These are phyloP conservation scores for Pythium chondricola DNA, from an alignment of 352 stramenopile genomes.

Conservation along the genomic window DNA sequence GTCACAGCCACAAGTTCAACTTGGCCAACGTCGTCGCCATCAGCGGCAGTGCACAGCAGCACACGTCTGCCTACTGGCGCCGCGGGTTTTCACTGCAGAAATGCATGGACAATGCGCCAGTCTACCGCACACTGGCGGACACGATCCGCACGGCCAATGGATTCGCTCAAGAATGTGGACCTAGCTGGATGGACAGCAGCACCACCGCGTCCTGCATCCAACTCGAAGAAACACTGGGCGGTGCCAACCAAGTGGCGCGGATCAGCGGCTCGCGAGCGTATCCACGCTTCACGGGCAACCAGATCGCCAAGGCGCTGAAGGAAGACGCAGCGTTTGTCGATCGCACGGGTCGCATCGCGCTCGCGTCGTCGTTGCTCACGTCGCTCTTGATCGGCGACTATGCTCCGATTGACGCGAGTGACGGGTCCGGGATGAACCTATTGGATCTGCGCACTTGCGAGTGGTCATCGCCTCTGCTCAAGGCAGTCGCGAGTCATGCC, in stretches of 20 bases:
- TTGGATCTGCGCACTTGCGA: slow-evolving; percentile 51
- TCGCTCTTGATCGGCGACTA: slow-evolving; percentile 64
- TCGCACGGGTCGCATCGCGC: slow-evolving; percentile 35
- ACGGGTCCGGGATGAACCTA: slow-evolving; percentile 82
- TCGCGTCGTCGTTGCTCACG: slow-evolving; percentile 71
- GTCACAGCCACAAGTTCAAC: slow-evolving; percentile 20
- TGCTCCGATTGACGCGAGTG: slow-evolving; percentile 67
- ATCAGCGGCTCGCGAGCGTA: slow-evolving; percentile 79
- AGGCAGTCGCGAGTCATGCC: slow-evolving; percentile 27
- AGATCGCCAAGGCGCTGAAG: slow-evolving; percentile 57
- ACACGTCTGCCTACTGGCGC: slow-evolving; percentile 76
- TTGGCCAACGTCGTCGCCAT: slow-evolving; percentile 47
- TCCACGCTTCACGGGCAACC: slow-evolving; percentile 76
- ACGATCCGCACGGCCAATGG: slow-evolving; percentile 10
- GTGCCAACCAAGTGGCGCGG: slow-evolving; percentile 42
- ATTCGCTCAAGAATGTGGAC: slow-evolving; percentile 57
- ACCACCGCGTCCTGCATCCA: slow-evolving; percentile 49
- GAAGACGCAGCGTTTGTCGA: slow-evolving; percentile 41
- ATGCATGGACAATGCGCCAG: slow-evolving; percentile 27
- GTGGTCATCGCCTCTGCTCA: slow-evolving; percentile 49
- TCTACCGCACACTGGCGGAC: slow-evolving; percentile 15
- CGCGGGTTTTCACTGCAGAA: slow-evolving; percentile 36
- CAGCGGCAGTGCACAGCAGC: slow-evolving; percentile 77
- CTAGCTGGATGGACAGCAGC: slow-evolving; percentile 84
- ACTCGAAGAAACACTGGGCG: slow-evolving; percentile 54